phyloP scores from a whole-genome alignment of 2,329 filamentous ascomycete genomes.

The Dactylellina leptospora region DNA sequence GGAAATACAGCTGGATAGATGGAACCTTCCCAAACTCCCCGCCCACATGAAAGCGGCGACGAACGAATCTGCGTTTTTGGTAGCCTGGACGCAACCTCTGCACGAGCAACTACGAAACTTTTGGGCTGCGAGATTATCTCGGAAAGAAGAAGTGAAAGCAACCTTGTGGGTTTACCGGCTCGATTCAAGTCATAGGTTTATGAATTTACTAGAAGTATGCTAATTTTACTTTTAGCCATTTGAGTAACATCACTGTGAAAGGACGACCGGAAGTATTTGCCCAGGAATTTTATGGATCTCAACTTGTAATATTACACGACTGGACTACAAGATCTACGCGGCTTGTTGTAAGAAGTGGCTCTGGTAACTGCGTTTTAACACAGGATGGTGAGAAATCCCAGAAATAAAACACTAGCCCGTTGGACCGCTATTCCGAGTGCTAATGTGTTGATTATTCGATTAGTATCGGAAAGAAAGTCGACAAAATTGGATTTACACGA shows the following conservation, averaged over 20 bases:
- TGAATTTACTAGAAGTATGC: background rate
- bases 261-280: slow-evolving; percentile 39
- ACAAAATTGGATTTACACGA: slow-evolving; percentile 41
- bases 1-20: slow-evolving; percentile 42
- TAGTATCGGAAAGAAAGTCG: slow-evolving; percentile 37
- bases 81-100: slow-evolving; percentile 47
- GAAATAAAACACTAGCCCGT: background rate
- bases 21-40: slow-evolving; percentile 42
- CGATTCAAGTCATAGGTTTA: background rate
- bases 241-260: slow-evolving; percentile 35
- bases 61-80: slow-evolving; percentile 40
- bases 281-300: slow-evolving; percentile 42
- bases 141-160: slow-evolving; percentile 40
- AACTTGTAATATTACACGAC: slow-evolving; percentile 41
- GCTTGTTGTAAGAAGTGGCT: slow-evolving; percentile 21
- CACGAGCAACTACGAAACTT: slow-evolving; percentile 47
- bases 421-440: background rate
- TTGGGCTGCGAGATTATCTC: slow-evolving; percentile 39
- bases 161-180: slow-evolving; percentile 36
- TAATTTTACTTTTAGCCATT: slow-evolving; percentile 12
- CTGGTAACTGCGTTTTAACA: slow-evolving; percentile 37
- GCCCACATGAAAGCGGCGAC: slow-evolving; percentile 29
- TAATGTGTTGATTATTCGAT: background rate
- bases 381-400: slow-evolving; percentile 41
- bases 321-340: slow-evolving; percentile 40